These are phyloP conservation scores for Pugionium dolabratum DNA, from an alignment of 345 rosid genomes.

Conservation along the genomic window DNA sequence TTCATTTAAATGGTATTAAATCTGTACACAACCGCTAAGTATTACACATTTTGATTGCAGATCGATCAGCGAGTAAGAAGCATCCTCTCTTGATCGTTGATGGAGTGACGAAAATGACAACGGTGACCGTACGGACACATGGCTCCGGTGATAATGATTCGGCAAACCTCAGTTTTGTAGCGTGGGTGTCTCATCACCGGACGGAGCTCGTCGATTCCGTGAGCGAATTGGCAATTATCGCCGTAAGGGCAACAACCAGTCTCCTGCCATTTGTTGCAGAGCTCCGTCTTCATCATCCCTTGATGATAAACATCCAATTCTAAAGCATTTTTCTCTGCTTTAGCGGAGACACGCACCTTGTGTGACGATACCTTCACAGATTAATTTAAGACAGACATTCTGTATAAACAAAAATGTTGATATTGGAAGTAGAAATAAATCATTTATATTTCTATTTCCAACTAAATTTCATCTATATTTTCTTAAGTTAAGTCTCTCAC, in stretches of 20 bases:
- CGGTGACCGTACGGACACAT: slow-evolving; percentile 88
- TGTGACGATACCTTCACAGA: slow-evolving; percentile 22
- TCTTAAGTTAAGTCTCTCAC: too few species aligned
- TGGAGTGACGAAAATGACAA: slow-evolving; percentile 93
- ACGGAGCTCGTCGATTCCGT: slow-evolving; percentile 80
- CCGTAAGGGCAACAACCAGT: slow-evolving; percentile 83
- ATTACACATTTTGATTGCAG: slow-evolving; percentile 12
- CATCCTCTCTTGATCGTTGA: slow-evolving; percentile 67
- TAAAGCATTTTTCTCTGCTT: slow-evolving; percentile 52
- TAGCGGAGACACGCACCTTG: slow-evolving; percentile 35
- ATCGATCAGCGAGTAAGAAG: slow-evolving; percentile 39
- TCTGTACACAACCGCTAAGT: slow-evolving; percentile 39
- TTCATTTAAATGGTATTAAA: background rate
- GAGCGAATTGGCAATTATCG: slow-evolving; percentile 83
- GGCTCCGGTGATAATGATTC: slow-evolving; percentile 69
- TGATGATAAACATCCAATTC: slow-evolving; percentile 74
- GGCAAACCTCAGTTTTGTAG: slow-evolving; percentile 83
- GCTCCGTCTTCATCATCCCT: slow-evolving; percentile 89
- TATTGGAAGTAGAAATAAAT: too few species aligned
- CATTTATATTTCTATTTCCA: too few species aligned
- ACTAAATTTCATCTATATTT: too few species aligned
- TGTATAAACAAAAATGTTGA: too few species aligned
- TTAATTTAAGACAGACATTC: background rate
- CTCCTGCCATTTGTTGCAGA: slow-evolving; percentile 97
- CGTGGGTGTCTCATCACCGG: slow-evolving; percentile 90